Evolutionary conservation across 1,284 basidiomycete species (phyloP).

Genomic region (Puccinia polysora): DNA sequence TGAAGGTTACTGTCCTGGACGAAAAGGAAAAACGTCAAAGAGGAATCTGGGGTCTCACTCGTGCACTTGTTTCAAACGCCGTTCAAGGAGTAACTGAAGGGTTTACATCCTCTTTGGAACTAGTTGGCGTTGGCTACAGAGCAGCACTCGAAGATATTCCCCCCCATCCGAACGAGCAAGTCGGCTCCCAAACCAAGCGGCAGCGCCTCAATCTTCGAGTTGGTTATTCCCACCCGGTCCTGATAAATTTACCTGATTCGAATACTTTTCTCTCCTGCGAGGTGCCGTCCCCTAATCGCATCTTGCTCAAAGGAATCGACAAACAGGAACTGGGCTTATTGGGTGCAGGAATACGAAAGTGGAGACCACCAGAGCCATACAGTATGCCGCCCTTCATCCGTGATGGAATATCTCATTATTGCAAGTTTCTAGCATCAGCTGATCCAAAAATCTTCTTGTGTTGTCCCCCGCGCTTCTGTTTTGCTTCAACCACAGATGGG

Average conservation of each 20-base stretch:
- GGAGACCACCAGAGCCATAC: slow-evolving; percentile 90
- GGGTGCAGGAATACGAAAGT: slow-evolving; percentile 75
- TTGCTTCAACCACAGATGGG: slow-evolving; percentile 53
- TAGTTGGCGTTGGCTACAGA: slow-evolving; percentile 94
- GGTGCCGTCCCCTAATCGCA: slow-evolving; percentile 57
- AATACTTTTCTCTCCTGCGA: slow-evolving; percentile 56
- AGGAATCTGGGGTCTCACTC: slow-evolving; percentile 86
- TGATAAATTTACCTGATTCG: slow-evolving; percentile 74
- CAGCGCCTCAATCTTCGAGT: slow-evolving; percentile 73
- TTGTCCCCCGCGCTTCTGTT: background rate
- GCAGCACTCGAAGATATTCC: slow-evolving; percentile 81
- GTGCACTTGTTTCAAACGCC: slow-evolving; percentile 82
- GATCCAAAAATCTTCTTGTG: background rate
- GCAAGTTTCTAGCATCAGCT: background rate
- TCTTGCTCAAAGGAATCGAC: slow-evolving; percentile 58
- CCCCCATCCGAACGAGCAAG: slow-evolving; percentile 56
- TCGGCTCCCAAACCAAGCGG: slow-evolving; percentile 54
- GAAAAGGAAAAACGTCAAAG: slow-evolving; percentile 69
- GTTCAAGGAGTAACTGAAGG: slow-evolving; percentile 83
- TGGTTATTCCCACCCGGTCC: slow-evolving; percentile 82
- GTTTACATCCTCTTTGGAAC: slow-evolving; percentile 72
- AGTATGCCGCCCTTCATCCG: slow-evolving; percentile 51
- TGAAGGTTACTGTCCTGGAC: slow-evolving; percentile 65
- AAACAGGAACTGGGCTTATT: slow-evolving; percentile 71
- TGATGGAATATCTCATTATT: slow-evolving; percentile 5